phyloP scores from a whole-genome alignment of 441 rosid genomes.

The Erodium trifolium region DNA sequence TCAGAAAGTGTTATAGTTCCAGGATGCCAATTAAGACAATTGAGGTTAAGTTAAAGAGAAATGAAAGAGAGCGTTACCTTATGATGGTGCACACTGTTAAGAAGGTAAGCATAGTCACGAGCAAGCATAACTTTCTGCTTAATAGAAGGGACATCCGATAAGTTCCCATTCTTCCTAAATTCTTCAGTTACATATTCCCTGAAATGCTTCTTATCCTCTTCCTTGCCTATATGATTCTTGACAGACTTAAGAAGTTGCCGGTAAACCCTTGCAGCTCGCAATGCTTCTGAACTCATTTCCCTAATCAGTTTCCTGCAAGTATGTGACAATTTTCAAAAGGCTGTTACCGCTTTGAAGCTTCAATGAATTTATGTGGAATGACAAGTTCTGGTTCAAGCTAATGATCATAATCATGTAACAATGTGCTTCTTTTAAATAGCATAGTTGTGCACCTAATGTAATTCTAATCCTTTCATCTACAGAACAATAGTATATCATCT shows the following conservation, averaged over 20 bases:
- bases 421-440: not conserved
- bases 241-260: conserved; percentile 67
- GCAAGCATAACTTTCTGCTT: conserved; percentile 57
- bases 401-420: not conserved
- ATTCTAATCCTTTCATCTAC: not conserved
- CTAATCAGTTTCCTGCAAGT: not conserved
- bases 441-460: not conserved
- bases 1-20: not conserved
- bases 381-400: not conserved
- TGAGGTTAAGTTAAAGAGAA: not conserved
- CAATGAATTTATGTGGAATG: not conserved
- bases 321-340: not conserved
- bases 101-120: conserved; percentile 48
- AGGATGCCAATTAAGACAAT: not conserved
- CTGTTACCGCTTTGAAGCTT: not conserved
- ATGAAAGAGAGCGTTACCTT: conserved; percentile 35
- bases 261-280: conserved; percentile 44
- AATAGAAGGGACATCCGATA: conserved; percentile 27
- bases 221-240: conserved; percentile 60
- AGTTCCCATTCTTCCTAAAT: conserved; percentile 40
- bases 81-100: conserved; percentile 77
- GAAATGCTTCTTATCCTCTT: conserved; percentile 66
- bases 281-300: conserved; percentile 38
- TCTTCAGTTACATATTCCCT: conserved; percentile 42
- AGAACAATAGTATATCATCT: no score